phyloP scores from a whole-genome alignment of 352 stramenopile genomes.

The Pythium phragmiticola region DNA sequence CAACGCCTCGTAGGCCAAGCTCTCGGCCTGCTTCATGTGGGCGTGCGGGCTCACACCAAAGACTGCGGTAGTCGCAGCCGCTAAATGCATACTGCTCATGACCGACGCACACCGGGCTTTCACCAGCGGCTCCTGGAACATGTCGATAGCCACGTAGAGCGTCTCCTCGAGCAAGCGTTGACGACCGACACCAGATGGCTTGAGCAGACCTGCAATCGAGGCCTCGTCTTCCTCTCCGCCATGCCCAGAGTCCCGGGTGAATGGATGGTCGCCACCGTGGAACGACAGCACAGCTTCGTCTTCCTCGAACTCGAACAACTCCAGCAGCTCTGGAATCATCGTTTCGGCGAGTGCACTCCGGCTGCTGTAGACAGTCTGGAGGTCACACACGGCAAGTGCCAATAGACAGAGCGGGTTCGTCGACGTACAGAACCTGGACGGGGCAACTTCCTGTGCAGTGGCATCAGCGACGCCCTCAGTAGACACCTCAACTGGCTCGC shows the following conservation, averaged over 20 bases:
- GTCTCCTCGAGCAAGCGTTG: constrained; percentile 15
- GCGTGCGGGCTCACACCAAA: constrained; percentile 30
- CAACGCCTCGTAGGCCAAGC: constrained; percentile 72
- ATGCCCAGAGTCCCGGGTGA: background rate
- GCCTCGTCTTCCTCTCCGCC: constrained; percentile 3
- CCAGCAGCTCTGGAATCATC: constrained; percentile 59
- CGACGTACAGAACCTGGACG: constrained; percentile 48
- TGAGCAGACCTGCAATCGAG: constrained; percentile 46
- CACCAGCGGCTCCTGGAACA: constrained; percentile 48
- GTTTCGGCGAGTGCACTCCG: constrained; percentile 69
- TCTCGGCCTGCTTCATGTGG: constrained; percentile 61
- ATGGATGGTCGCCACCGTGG: constrained; percentile 9
- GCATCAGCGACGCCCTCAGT: constrained; percentile 19
- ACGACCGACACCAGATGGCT: constrained; percentile 33
- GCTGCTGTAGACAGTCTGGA: constrained; percentile 77
- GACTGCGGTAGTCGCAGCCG: constrained; percentile 35
- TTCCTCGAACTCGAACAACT: constrained; percentile 79
- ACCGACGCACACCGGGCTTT: constrained; percentile 76
- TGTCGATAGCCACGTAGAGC: constrained; percentile 19
- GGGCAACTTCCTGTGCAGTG: constrained; percentile 23
- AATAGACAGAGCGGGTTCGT: constrained; percentile 58
- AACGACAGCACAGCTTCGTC: constrained; percentile 39
- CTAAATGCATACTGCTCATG: constrained; percentile 56
- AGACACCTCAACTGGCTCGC: background rate
- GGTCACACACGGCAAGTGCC: constrained; percentile 72